phyloP scores from a whole-genome alignment of 768 basidiomycete species.

The Pisolithus tinctorius region DNA sequence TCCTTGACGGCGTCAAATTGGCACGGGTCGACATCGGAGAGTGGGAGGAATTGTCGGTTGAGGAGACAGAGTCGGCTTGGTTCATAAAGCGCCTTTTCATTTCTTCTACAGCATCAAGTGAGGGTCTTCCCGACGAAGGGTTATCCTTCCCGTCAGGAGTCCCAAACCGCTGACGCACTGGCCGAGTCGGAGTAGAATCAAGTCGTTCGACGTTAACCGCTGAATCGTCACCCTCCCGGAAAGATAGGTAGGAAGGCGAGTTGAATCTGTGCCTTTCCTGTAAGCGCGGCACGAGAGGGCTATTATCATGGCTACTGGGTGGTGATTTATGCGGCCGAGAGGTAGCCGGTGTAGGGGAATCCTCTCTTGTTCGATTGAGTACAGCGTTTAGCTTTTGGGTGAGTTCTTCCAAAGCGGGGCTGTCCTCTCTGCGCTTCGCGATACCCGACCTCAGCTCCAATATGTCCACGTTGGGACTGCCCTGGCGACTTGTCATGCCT shows the following conservation, averaged over 20 bases:
- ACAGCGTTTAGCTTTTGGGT: conserved; percentile 37
- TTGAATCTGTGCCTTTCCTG: conserved; percentile 15
- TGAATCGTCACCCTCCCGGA: conserved; percentile 2
- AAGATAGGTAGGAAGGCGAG: conserved; percentile 1
- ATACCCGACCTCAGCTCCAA: neutral
- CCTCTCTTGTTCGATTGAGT: conserved; percentile 29
- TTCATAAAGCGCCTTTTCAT: conserved; percentile 54
- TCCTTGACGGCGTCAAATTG: conserved; percentile 16
- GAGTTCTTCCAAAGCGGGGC: conserved; percentile 49
- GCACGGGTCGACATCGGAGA: conserved; percentile 7
- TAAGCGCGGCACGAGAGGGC: conserved; percentile 22
- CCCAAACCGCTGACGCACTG: conserved; percentile 7
- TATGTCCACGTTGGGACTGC: neutral
- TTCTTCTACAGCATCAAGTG: conserved; percentile 50
- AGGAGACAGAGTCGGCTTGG: conserved; percentile 16
- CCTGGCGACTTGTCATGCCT: conserved; percentile 11
- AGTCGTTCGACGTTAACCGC: conserved; percentile 2
- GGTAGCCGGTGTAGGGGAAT: conserved; percentile 22
- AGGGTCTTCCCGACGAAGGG: conserved; percentile 21
- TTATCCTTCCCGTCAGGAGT: conserved; percentile 9
- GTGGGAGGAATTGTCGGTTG: conserved; percentile 10
- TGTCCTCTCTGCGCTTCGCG: conserved; percentile 42
- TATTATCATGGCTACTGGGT: conserved; percentile 18
- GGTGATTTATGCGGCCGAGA: conserved; percentile 14
- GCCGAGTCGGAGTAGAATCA: conserved; percentile 6